phyloP scores from a whole-genome alignment of 768 basidiomycete species.

The Gymnopilus dilepis region DNA sequence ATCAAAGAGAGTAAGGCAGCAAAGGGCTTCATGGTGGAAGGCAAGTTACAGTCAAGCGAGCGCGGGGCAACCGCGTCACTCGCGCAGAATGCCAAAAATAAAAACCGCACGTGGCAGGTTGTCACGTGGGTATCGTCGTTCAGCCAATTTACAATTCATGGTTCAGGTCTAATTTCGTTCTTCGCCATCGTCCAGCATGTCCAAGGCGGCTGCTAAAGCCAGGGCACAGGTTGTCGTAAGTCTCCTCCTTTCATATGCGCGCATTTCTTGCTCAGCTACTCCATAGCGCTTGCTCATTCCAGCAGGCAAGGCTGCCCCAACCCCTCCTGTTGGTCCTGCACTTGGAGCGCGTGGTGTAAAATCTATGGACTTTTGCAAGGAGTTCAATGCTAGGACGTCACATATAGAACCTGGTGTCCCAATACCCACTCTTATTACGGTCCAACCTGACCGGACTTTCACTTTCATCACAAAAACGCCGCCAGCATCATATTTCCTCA shows the following conservation, averaged over 20 bases:
- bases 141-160: slow-evolving; percentile 1
- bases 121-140: slow-evolving; percentile 12
- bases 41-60: background rate
- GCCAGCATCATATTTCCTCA: slow-evolving; percentile 87
- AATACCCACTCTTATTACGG: slow-evolving; percentile 89
- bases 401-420: slow-evolving; percentile 86
- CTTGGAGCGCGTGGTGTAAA: slow-evolving; percentile 98
- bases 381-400: slow-evolving; percentile 97
- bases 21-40: slow-evolving; percentile 54
- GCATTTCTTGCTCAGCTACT: slow-evolving; percentile 18
- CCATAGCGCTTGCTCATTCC: slow-evolving; percentile 81
- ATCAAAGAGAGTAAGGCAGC: slow-evolving; percentile 49
- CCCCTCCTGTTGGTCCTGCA: slow-evolving; percentile 95
- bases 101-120: slow-evolving; percentile 2
- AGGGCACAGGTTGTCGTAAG: slow-evolving; percentile 80
- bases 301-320: slow-evolving; percentile 94
- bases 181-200: slow-evolving; percentile 51
- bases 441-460: slow-evolving; percentile 95
- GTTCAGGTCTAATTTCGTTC: slow-evolving; percentile 6
- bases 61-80: background rate
- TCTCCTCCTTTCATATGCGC: slow-evolving; percentile 24
- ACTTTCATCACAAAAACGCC: slow-evolving; percentile 93
- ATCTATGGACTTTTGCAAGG: slow-evolving; percentile 99
- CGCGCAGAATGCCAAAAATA: background rate
- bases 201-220: slow-evolving; percentile 64